These are phyloP conservation scores for Sporisorium reilianum DNA, from an alignment of 1,284 basidiomycete species.

Conservation along the genomic window DNA sequence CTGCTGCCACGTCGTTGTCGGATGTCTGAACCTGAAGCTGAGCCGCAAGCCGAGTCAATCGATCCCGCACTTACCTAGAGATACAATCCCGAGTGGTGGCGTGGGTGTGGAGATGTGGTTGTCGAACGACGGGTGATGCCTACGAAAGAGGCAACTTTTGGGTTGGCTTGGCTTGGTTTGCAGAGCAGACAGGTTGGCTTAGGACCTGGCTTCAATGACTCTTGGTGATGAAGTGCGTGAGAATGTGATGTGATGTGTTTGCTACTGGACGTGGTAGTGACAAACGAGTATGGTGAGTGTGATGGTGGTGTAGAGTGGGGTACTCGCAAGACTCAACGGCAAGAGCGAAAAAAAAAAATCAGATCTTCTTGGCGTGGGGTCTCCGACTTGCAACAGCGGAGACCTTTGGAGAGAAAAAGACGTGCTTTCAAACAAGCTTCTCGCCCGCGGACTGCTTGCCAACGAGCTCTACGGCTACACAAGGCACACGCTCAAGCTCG, in stretches of 20 bases:
- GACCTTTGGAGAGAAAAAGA: background rate
- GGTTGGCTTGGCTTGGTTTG: constrained; percentile 15
- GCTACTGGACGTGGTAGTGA: constrained; percentile 15
- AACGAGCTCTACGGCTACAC: no score
- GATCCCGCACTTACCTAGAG: constrained; percentile 20
- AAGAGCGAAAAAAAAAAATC: background rate
- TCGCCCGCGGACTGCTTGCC: background rate
- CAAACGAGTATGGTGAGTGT: constrained; percentile 16
- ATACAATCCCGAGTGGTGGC: constrained; percentile 22
- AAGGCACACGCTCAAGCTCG: no score
- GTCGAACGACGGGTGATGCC: constrained; percentile 25
- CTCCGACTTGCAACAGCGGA: background rate
- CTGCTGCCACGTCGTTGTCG: constrained; percentile 3
- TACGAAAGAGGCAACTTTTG: constrained; percentile 28
- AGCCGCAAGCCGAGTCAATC: background rate
- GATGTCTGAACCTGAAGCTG: background rate
- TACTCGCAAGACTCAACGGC: background rate
- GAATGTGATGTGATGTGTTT: constrained; percentile 6
- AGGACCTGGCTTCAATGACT: constrained; percentile 35
- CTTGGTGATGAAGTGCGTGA: constrained; percentile 5
- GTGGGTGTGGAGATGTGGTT: background rate
- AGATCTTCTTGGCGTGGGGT: constrained; percentile 31
- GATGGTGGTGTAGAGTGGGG: constrained; percentile 11
- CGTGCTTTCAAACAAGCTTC: background rate
- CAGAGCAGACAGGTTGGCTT: constrained; percentile 48